Base-by-base conservation (phyloP, 2,329 filamentous ascomycete genomes). In the Paramyrothecium sp. region DNA sequence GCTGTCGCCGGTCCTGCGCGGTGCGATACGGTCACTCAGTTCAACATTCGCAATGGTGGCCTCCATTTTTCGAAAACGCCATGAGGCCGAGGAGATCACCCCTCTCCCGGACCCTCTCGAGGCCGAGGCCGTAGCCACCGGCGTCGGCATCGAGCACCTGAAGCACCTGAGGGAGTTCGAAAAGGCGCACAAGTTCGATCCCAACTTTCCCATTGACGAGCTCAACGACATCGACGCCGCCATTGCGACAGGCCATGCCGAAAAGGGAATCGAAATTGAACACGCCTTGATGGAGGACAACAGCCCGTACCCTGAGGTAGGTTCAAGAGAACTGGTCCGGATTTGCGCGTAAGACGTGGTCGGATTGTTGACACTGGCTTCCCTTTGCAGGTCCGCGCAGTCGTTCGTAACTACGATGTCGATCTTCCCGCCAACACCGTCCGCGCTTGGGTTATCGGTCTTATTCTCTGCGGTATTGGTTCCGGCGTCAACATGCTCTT, bases 301-400 rank as follows among this genome's bases (percentile, higher is more conserved):
- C 69, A 89, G 86, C 51, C 86, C 86, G 2, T 89, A 89, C 65
- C 84, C 85, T 41, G 86, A 89, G 73, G 84, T 87, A 69, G 20
- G 30, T 41, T 44, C n/a, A 17, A 30, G 10, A 17, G 21, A 30
- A 20, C 22, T 34, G 47, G 17, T 10, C 16, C 49, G 21, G 7
- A 16, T n/a, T 50, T 13, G 20, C 47, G 47, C 13, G 47, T 50
- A 12, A 5, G 10, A 30, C 10, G 5, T 4, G 26, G 26, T 30
- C 26, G 26, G 26, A 10, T 46, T 48, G 57, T 59, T 54, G 48
- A 56, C 55, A 62, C 47, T 49, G 54, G 57, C 49, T n/a, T 46
- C 49, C 53, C 66, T 63, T 70, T 33, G 22, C 75, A 87, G 74
- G 86, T 89, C 55, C 83, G 86, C 63, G 83, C 86, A 23, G 83